phyloP scores from a whole-genome alignment of 2,329 filamentous ascomycete species.

The Hortaea werneckii region DNA sequence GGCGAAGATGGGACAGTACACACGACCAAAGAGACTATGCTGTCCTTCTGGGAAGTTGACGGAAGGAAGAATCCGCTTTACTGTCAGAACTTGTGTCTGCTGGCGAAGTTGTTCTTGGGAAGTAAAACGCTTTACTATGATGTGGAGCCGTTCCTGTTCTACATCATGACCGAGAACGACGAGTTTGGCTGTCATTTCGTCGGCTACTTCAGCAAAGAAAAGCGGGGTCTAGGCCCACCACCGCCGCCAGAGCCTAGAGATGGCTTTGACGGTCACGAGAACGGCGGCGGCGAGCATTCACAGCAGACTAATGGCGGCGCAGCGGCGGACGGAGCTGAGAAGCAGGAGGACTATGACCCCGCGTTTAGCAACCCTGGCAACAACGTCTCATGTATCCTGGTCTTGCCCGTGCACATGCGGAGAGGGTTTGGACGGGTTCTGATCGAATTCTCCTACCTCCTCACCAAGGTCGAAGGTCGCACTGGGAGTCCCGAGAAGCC shows the following conservation, averaged over 20 bases:
- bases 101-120: slow-evolving; percentile 95
- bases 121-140: slow-evolving; percentile 98
- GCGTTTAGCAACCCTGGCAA: slow-evolving; percentile 43
- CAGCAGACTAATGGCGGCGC: slow-evolving; percentile 3
- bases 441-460: slow-evolving; percentile 95
- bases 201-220: slow-evolving; percentile 99
- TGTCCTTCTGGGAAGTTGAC: slow-evolving; percentile 92
- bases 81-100: slow-evolving; percentile 90
- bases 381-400: slow-evolving; percentile 95
- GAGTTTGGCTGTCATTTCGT: slow-evolving; percentile 90
- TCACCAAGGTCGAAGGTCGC: slow-evolving; percentile 86
- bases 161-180: slow-evolving; percentile 91
- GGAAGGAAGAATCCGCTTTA: slow-evolving; percentile 97
- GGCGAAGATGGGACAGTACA: slow-evolving; percentile 7
- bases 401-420: slow-evolving; percentile 89
- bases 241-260: slow-evolving; percentile 53
- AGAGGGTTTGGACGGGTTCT: slow-evolving; percentile 94
- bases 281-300: not conserved
- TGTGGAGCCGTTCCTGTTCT: slow-evolving; percentile 93
- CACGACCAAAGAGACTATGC: slow-evolving; percentile 17
- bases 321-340: slow-evolving; percentile 10
- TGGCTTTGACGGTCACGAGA: slow-evolving; percentile 11
- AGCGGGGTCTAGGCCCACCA: slow-evolving; percentile 50
- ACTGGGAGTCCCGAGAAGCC: slow-evolving; percentile 96
- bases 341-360: slow-evolving; percentile 14